These are phyloP conservation scores for Neurospora tetrasperma DNA, from an alignment of 495 filamentous ascomycete genomes.

Conservation along the genomic window DNA sequence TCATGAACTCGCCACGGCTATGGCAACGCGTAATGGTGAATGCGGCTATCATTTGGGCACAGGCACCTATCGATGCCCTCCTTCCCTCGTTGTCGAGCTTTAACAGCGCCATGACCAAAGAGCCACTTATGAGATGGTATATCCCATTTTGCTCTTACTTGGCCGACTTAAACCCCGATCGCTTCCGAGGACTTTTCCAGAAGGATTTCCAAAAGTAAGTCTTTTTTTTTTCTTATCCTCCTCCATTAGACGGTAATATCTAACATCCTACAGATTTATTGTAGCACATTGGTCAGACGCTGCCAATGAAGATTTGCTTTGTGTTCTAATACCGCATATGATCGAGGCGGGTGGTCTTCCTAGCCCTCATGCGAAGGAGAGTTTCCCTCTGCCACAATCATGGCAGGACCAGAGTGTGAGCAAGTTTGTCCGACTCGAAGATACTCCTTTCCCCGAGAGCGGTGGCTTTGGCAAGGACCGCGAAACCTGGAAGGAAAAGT, in stretches of 20 bases:
- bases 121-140: slow-evolving; percentile 57
- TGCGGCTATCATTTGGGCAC: slow-evolving; percentile 57
- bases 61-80: slow-evolving; percentile 69
- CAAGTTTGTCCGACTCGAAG: slow-evolving; percentile 47
- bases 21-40: slow-evolving; percentile 50
- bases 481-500: slow-evolving; percentile 44
- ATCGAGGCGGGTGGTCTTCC: slow-evolving; percentile 43
- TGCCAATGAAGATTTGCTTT: slow-evolving; percentile 55
- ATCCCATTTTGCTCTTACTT: slow-evolving; percentile 75
- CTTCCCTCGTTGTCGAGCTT: slow-evolving; percentile 55
- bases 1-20: slow-evolving; percentile 33
- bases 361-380: slow-evolving; percentile 38
- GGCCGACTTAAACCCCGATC: slow-evolving; percentile 57
- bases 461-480: slow-evolving; percentile 40
- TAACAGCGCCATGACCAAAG: slow-evolving; percentile 52
- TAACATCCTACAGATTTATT: slow-evolving; percentile 48
- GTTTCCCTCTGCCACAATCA: slow-evolving; percentile 49
- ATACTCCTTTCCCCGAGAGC: slow-evolving; percentile 46
- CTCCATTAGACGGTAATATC: slow-evolving; percentile 8
- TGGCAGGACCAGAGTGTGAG: slow-evolving; percentile 62
- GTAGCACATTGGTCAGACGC: slow-evolving; percentile 56
- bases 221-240: not conserved
- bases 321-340: slow-evolving; percentile 58
- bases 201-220: slow-evolving; percentile 69
- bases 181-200: slow-evolving; percentile 66